Base-by-base conservation (phyloP, 352 stramenopile species). In the Thalassiosira livingstoniorum region DNA sequence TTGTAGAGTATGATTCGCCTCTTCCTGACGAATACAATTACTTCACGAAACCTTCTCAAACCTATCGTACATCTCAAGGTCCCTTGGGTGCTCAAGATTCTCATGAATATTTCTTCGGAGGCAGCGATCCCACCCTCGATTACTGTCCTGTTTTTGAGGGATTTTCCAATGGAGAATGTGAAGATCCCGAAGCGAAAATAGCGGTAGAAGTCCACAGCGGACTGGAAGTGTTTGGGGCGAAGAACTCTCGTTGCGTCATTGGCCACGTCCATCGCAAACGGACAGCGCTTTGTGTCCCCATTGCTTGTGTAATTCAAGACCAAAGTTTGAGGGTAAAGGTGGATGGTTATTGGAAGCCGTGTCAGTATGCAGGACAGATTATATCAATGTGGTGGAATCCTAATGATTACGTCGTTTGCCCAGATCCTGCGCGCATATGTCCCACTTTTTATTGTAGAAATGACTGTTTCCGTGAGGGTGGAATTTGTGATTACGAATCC, bases 301-400 rank as follows among this genome's bases (percentile, higher is more conserved):
- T 92, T 53, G 89, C 87, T 21, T 94, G 89, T 69, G 86, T 92
- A 0, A 77, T 94, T 32, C 75, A 91, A 82, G 89, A 92, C 64
- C 77, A 83, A 57, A 84, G 65, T 39, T 72, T 92, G 11, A 81
- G 83, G 39, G 54, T 94, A 21, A 84, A 88, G 55, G 65, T 94
- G 21, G 86, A 90, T 37, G 76, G 82, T 18, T 73, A 78, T 35
- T 94, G 89, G 89, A 83, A 86, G 42, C 55, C 13, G 23, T 85
- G 79, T 60, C 37, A 61, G 7, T 86, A 82, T 55, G 53, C 79
- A 32, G 79, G 79, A 0, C 79, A 86, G 70, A 78, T 86, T 5
- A 82, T 86, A 45, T 82, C 72, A 25, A 67, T 86, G 31, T 86
- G 79, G 79, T 85, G 78, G 78, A 85, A 80, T 74, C 69, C 72